Conservation (phyloP, 2,329 filamentous ascomycete species). For the Aspergillus pseudotamarii region DNA sequence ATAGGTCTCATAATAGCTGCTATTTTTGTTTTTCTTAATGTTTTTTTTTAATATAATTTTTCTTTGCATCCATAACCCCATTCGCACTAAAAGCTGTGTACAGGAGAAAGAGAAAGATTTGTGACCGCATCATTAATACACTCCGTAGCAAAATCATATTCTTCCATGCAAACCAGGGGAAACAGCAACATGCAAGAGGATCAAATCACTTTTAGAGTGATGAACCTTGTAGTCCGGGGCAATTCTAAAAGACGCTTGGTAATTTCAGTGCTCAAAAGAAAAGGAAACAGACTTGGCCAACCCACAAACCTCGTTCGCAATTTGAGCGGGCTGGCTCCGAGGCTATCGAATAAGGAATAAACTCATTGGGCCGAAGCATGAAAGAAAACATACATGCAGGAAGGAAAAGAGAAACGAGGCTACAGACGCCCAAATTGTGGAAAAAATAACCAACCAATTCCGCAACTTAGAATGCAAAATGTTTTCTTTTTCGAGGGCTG, state of each 20-base stretch:
- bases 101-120: slow-evolving; percentile 30
- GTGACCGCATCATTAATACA: slow-evolving; percentile 25
- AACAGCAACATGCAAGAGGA: slow-evolving; percentile 11
- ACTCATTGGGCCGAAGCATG: slow-evolving; percentile 22
- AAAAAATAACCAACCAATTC: slow-evolving; percentile 44
- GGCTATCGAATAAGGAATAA: slow-evolving; percentile 25
- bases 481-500: slow-evolving; percentile 34
- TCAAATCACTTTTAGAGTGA: slow-evolving; percentile 9
- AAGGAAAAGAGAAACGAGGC: slow-evolving; percentile 23
- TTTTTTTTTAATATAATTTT: slow-evolving; percentile 20
- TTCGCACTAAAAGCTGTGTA: slow-evolving; percentile 33
- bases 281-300: slow-evolving; percentile 23
- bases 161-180: slow-evolving; percentile 32
- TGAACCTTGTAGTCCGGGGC: slow-evolving; percentile 14
- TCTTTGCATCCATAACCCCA: slow-evolving; percentile 16
- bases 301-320: slow-evolving; percentile 34
- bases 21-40: slow-evolving; percentile 16
- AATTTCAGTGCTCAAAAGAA: slow-evolving; percentile 23
- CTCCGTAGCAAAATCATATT: slow-evolving; percentile 22
- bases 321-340: slow-evolving; percentile 31
- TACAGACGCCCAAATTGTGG: slow-evolving; percentile 34
- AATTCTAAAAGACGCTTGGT: slow-evolving; percentile 28
- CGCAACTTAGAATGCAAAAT: slow-evolving; percentile 39
- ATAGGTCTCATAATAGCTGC: slow-evolving; percentile 4
- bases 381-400: slow-evolving; percentile 38